Evolutionary conservation across 495 filamentous ascomycete species (phyloP).

Genomic region (Choiromyces venosus): DNA sequence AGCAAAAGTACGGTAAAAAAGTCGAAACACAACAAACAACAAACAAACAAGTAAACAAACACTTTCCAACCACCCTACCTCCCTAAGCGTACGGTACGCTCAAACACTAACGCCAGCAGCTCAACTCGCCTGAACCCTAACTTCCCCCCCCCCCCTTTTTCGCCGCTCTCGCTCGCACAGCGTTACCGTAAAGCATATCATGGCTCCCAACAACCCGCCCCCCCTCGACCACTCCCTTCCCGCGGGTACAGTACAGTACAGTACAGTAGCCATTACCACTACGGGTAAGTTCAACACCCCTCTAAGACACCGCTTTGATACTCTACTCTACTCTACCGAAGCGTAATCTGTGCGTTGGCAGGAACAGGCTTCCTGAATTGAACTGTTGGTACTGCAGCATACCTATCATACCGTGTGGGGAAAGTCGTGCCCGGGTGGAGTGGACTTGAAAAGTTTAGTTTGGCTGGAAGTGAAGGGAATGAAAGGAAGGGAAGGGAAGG

Average conservation of each 20-base stretch:
- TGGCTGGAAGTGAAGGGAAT: not conserved
- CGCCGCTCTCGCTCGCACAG: no score
- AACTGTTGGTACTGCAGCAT: no score
- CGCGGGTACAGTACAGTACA: not conserved
- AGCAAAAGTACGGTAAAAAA: no score
- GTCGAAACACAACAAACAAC: not conserved
- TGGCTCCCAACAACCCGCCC: not conserved
- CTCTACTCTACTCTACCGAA: not conserved
- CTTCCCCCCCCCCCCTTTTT: not conserved
- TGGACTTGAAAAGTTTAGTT: not conserved
- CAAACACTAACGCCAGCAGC: not conserved
- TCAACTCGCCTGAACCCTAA: not conserved
- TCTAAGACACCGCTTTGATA: not conserved
- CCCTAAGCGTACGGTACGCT: not conserved
- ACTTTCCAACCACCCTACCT: not conserved
- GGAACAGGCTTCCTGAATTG: not conserved
- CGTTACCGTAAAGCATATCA: no score
- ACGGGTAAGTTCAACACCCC: not conserved
- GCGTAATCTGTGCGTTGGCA: not conserved
- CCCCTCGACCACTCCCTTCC: not conserved
- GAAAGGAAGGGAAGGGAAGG: not conserved
- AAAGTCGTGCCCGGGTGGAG: not conserved
- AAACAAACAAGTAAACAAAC: not conserved
- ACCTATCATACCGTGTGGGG: not conserved
- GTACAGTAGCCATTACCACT: not conserved